Evolutionary conservation across 2,329 filamentous ascomycete species (phyloP), one percentile per base, ranked within the genome.

Genomic region (Ophiostoma novo-ulmi): DNA sequence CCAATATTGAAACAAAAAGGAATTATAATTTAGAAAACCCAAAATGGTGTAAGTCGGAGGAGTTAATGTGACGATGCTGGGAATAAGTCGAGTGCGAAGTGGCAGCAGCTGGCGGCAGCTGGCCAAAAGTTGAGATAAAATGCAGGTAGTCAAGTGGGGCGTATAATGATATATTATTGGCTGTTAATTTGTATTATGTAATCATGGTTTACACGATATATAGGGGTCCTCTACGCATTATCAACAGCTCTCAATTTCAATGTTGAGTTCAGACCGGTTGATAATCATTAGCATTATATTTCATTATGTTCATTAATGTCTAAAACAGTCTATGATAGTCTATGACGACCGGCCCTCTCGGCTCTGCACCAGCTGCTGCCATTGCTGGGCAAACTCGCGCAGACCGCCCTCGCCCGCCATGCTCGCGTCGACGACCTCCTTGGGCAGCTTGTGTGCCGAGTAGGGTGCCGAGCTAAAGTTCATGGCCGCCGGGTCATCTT

Each of bases 371-470:
- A 87, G 82, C 73, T 89, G 85, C 77, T 88, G 88, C 92, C 91
- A 94, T 77, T 89, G 86, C 74, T 85, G 85, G 73, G 91, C 88
- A 80, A 95, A 94, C 80, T 97, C 93, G 72, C 89, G 85, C 81
- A 98, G 85, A 0, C 90, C 91, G 3, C 91, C 91, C 70, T 91
- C 88, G 3, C 91, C 91, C 0, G 85, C 85, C 74, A 86, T 76
- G 74, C 87, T 86, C 26, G 88, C 89, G 75, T 90, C 88, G 3
- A 97, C 94, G 1, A 98, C 93, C 75, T 99, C 95, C 78, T 90
- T 93, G 0, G 95, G 95, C 75, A 99, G 81, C 80, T 98, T 99
- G 78, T 98, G 94, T 3, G 95, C 94, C 73, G 93, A 97, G 79
- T 97, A 98, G 76, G 94, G 91, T 1, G 93, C 87, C 5, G 91